Evolutionary conservation across 1,139 yeast species (phyloP).

Genomic region (Kurtzmaniella quercitrusa): DNA sequence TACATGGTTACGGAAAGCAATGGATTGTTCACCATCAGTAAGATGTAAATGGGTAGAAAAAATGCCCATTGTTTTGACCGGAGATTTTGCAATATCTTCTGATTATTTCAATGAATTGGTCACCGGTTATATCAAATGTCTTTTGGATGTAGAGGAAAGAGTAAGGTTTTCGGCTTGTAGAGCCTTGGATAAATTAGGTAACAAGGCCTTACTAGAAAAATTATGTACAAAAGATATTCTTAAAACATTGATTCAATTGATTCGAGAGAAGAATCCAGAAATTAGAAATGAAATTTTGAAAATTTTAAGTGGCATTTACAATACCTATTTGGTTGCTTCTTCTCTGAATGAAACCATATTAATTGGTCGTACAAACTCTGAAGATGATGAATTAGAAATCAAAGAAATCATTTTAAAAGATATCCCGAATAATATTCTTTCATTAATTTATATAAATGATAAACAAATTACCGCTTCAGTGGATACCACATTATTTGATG

Average conservation of each 20-base stretch:
- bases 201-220: constrained; percentile 35
- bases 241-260: constrained; percentile 53
- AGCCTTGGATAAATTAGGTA: constrained; percentile 39
- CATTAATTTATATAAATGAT: constrained; percentile 74
- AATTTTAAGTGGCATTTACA: constrained; percentile 53
- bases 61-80: constrained; percentile 26
- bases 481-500: constrained; percentile 58
- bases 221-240: constrained; percentile 46
- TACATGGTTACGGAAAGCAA: constrained; percentile 70
- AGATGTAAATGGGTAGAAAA: constrained; percentile 69
- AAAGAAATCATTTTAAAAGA: constrained; percentile 31
- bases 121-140: constrained; percentile 60
- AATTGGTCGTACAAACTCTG: constrained; percentile 10
- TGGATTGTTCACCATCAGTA: constrained; percentile 64
- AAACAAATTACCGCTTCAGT: constrained; percentile 62
- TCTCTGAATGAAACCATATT: background rate
- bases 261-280: constrained; percentile 63
- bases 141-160: constrained; percentile 71
- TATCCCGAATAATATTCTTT: constrained; percentile 66
- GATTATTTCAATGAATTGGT: constrained; percentile 52
- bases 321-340: constrained; percentile 22
- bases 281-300: constrained; percentile 63
- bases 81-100: constrained; percentile 18
- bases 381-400: constrained; percentile 32
- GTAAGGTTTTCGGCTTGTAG: constrained; percentile 64